These are phyloP conservation scores for Colletotrichum viniferum DNA, from an alignment of 2,329 filamentous ascomycete genomes.

Conservation along the genomic window DNA sequence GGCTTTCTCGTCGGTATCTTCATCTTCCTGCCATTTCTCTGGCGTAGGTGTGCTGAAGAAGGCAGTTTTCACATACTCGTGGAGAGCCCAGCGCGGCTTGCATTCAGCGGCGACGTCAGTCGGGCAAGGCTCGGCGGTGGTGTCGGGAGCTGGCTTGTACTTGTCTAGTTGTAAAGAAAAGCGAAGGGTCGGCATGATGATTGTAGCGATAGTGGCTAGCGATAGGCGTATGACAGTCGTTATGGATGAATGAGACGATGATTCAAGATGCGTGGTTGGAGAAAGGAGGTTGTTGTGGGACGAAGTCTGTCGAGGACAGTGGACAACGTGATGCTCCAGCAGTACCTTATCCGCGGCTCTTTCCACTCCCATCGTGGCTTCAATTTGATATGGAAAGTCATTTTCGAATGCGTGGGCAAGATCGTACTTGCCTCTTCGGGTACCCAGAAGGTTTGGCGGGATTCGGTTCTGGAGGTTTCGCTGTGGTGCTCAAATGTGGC, in stretches of 20 bases:
- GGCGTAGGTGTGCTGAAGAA: rapidly evolving
- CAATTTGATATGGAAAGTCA: not conserved
- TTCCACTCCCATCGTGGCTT: not conserved
- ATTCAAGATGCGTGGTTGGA: not conserved
- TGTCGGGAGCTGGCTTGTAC: not conserved
- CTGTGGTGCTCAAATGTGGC: rapidly evolving
- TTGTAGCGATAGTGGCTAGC: not conserved
- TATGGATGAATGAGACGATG: not conserved
- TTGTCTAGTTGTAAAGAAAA: not conserved
- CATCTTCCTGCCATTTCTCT: not conserved
- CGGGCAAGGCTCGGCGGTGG: not conserved
- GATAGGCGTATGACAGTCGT: not conserved
- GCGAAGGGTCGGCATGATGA: not conserved
- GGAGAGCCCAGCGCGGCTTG: not conserved
- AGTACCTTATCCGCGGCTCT: not conserved
- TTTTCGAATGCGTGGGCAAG: rapidly evolving
- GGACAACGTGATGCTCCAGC: not conserved
- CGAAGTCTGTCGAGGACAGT: not conserved
- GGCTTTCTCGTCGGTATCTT: not conserved
- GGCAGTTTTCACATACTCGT: rapidly evolving
- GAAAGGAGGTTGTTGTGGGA: not conserved
- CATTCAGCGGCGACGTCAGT: not conserved
- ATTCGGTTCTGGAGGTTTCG: not conserved
- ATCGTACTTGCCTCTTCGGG: not conserved
- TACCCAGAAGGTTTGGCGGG: not conserved